Evolutionary conservation across 768 basidiomycete species (phyloP), one percentile per base, ranked within the genome.

Genomic region (Boletales sp.): DNA sequence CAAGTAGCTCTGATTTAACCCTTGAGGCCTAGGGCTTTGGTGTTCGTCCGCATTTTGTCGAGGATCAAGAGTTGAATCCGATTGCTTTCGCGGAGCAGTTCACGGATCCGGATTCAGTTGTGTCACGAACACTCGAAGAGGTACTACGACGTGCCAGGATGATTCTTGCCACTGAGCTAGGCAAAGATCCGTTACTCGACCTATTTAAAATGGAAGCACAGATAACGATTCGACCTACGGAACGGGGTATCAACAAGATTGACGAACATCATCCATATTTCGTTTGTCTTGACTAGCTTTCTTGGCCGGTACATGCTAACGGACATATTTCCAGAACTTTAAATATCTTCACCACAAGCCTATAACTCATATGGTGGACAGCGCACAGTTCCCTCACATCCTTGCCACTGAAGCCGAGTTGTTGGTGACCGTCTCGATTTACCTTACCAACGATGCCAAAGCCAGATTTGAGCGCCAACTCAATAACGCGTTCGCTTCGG

Each of bases 341-440:
- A 98, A 98, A 75, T 98, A 97, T 70, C 78, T 97, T 27, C 72
- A 77, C 24, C 77, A 86, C 52, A 98, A 97, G 62, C 83, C 81
- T 21, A 77, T 92, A 29, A 64, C 66, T 27, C 78, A 83, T 5
- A 85, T 95, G 81, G 59, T 83, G 35, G 77, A 83, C 37, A 73
- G 78, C 1, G 74, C 89, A 17, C 91, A 94, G 58, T 97, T 94
- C 70, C 75, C 97, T 21, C 84, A 91, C 56, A 95, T 98, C 56
- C 81, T 97, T 9, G 79, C 81, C 36, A 95, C 97, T 2, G 95
- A 99, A 67, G 71, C 82, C n/a, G 90, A 95, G 46, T 84, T 87
- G 48, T 77, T 98, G 43, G 83, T 98, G 60, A 89, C 77, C 0
- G 79, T 94, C 46, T 71, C 81, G 8, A 80, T 98, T 57, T 74